These are phyloP conservation scores for Cudoniella acicularis DNA, from an alignment of 495 filamentous ascomycete species.

Conservation along the genomic window DNA sequence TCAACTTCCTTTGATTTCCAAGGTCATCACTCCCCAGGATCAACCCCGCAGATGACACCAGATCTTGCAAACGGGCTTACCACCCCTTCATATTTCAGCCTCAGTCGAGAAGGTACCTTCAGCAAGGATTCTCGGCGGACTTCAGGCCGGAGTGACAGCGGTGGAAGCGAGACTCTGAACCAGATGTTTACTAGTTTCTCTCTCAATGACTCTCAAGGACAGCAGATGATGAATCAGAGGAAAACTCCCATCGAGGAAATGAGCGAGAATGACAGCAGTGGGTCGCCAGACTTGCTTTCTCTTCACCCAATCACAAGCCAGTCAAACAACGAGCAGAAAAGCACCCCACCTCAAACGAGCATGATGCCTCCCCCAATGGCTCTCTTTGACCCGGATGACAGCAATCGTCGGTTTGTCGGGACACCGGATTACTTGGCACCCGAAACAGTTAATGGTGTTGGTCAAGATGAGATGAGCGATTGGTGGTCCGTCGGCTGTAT, in stretches of 20 bases:
- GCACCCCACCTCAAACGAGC: constrained; percentile 62
- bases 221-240: constrained; percentile 35
- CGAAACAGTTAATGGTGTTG: constrained; percentile 90
- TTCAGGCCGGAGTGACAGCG: constrained; percentile 90
- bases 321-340: constrained; percentile 42
- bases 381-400: constrained; percentile 92
- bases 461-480: constrained; percentile 96
- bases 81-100: constrained; percentile 91
- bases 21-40: constrained; percentile 69
- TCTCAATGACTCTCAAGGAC: constrained; percentile 55
- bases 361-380: constrained; percentile 97
- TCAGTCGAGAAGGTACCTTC: constrained; percentile 60
- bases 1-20: constrained; percentile 94
- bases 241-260: constrained; percentile 57
- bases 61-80: constrained; percentile 61
- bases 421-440: constrained; percentile 97
- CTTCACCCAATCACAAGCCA: constrained; percentile 60
- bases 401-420: constrained; percentile 88
- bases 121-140: constrained; percentile 75
- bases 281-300: constrained; percentile 67
- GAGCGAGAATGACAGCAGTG: constrained; percentile 57
- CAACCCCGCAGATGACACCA: constrained; percentile 86
- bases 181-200: constrained; percentile 83
- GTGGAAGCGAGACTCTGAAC: constrained; percentile 78
- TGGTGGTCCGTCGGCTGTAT: constrained; percentile 99